Evolutionary conservation across 1,284 basidiomycete genomes (phyloP).

Genomic region (Leccinum proliferum): DNA sequence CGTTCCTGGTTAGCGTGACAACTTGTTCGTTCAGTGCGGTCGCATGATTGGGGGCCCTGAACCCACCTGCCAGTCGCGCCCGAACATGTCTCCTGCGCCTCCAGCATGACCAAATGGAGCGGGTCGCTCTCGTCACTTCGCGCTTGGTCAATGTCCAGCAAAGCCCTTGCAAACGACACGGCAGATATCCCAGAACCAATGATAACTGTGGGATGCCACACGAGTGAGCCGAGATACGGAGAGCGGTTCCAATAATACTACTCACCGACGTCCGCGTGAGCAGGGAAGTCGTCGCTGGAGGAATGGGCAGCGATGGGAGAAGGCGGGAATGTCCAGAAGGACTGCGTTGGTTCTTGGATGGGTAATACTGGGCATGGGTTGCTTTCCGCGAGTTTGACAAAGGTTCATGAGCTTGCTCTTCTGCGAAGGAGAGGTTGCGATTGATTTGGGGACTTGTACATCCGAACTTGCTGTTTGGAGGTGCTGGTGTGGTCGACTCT

Average conservation of each 20-base stretch:
- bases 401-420: too few relatives aligned
- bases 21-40: not conserved
- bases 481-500: too few relatives aligned
- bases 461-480: too few relatives aligned
- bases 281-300: conserved; percentile 28
- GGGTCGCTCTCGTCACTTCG: conserved; percentile 12
- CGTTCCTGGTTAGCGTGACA: conserved; percentile 42
- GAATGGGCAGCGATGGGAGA: conserved; percentile 30
- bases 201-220: conserved; percentile 28
- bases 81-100: conserved; percentile 45
- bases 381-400: too few relatives aligned
- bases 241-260: not conserved
- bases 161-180: conserved; percentile 38
- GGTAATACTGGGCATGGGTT: conserved; percentile 31
- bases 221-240: not conserved
- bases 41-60: not conserved
- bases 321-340: conserved; percentile 43
- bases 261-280: conserved; percentile 36
- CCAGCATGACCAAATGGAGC: conserved; percentile 40
- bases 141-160: conserved; percentile 28
- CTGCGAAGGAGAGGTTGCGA: too few relatives aligned
- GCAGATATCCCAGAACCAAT: conserved; percentile 50
- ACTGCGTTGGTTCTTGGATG: conserved; percentile 34
- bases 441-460: too few relatives aligned
- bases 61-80: conserved; percentile 46